phyloP scores from a whole-genome alignment of 2,329 filamentous ascomycete genomes.

The Spiromastix sp. region DNA sequence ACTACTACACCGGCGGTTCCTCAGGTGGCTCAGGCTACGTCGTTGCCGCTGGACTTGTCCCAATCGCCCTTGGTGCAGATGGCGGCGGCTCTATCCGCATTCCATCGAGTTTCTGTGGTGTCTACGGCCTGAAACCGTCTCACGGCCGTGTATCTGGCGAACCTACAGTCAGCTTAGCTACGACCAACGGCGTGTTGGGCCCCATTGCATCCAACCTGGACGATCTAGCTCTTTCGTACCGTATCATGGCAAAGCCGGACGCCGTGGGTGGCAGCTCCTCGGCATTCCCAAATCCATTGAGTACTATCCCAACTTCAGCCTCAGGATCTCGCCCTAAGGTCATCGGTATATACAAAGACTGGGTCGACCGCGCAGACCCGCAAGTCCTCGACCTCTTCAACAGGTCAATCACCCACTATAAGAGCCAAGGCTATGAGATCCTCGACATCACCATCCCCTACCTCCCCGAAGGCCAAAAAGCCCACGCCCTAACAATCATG shows the following conservation, averaged over 20 bases:
- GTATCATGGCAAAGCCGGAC: conserved; percentile 65
- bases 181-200: conserved; percentile 57
- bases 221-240: conserved; percentile 75
- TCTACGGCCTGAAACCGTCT: conserved; percentile 71
- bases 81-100: conserved; percentile 68
- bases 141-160: conserved; percentile 56
- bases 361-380: conserved; percentile 60
- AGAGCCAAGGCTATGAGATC: conserved; percentile 30
- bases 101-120: conserved; percentile 63
- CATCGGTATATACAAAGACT: conserved; percentile 60
- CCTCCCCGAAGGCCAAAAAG: conserved; percentile 60
- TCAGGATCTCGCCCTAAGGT: conserved; percentile 37
- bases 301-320: conserved; percentile 36
- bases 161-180: conserved; percentile 49
- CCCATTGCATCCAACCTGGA: conserved; percentile 66
- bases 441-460: conserved; percentile 43
- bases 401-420: conserved; percentile 47
- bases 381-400: conserved; percentile 54
- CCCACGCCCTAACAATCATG: conserved; percentile 69
- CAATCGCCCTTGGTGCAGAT: conserved; percentile 63
- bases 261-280: conserved; percentile 50
- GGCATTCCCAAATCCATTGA: conserved; percentile 47
- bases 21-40: conserved; percentile 67
- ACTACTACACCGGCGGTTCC: conserved; percentile 72
- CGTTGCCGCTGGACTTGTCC: conserved; percentile 59